A percentile compares a stretch with the other conserved stretches of the same genome.
Conservation (phyloP, 2,329 filamentous ascomycete species). For the Neonectria ditissima region DNA sequence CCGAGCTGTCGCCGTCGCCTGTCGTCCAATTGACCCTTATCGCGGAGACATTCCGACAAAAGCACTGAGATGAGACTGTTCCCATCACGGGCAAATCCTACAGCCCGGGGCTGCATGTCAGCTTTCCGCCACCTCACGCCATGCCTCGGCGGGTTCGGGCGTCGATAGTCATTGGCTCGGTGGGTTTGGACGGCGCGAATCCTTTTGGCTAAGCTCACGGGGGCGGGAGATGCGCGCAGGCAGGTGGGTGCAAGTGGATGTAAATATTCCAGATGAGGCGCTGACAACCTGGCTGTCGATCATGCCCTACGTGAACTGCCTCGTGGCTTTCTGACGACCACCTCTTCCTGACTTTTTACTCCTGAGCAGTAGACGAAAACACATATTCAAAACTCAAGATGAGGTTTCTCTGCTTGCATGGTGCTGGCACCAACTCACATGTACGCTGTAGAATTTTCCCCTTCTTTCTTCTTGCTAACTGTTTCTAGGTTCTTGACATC, state of each 20-base stretch:
- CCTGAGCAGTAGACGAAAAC: no score
- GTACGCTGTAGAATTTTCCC: not conserved
- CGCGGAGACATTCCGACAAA: not conserved
- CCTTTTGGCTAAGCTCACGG: not conserved
- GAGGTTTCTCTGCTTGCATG: conserved; percentile 14
- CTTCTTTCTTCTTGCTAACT: not conserved
- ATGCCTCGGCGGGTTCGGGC: not conserved
- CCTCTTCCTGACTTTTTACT: no score
- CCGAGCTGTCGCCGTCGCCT: not conserved
- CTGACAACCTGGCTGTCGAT: no score
- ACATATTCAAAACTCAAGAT: not conserved
- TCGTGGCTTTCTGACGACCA: no score
- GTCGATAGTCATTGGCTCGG: not conserved
- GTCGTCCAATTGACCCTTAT: not conserved
- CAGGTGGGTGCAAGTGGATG: no score
- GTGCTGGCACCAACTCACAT: conserved; percentile 8
- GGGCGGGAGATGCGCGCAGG: no score
- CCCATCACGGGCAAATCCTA: not conserved
- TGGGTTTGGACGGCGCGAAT: not conserved
- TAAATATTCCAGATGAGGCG: no score
- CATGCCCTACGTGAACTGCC: no score
- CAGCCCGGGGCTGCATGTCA: not conserved
- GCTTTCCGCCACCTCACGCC: not conserved
- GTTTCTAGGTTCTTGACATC: not conserved
- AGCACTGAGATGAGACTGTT: no score